phyloP scores from a whole-genome alignment of 2,329 filamentous ascomycete species.

The Tolypocladium album region DNA sequence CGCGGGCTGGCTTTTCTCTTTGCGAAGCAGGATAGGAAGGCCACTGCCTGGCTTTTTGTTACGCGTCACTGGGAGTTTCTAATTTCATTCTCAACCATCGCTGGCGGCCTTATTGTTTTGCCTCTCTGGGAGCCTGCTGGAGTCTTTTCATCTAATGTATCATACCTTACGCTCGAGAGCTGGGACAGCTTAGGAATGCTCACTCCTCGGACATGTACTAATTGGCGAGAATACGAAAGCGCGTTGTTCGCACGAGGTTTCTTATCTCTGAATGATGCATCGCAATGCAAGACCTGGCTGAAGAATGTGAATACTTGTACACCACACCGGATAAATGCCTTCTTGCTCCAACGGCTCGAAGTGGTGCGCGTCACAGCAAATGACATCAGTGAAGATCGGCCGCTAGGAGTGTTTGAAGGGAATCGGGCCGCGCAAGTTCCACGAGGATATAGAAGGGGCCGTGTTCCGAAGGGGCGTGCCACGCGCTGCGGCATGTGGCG shows the following conservation, averaged over 20 bases:
- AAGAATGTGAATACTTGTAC: background rate
- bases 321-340: too few species aligned
- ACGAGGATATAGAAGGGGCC: background rate
- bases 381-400: background rate
- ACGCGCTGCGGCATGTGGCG: background rate
- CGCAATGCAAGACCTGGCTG: background rate
- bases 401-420: background rate
- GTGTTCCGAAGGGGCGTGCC: background rate
- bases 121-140: background rate
- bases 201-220: background rate
- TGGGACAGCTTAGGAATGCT: too few species aligned
- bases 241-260: background rate
- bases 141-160: background rate
- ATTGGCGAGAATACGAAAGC: background rate
- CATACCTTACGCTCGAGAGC: background rate
- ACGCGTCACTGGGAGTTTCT: background rate
- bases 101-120: background rate
- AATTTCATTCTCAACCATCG: background rate
- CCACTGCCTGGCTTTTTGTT: background rate
- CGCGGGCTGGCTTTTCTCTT: background rate
- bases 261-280: background rate
- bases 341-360: background rate
- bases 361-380: background rate
- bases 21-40: background rate
- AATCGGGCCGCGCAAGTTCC: background rate